phyloP scores from a whole-genome alignment of 2,329 filamentous ascomycete genomes.

The Colletotrichum musae region DNA sequence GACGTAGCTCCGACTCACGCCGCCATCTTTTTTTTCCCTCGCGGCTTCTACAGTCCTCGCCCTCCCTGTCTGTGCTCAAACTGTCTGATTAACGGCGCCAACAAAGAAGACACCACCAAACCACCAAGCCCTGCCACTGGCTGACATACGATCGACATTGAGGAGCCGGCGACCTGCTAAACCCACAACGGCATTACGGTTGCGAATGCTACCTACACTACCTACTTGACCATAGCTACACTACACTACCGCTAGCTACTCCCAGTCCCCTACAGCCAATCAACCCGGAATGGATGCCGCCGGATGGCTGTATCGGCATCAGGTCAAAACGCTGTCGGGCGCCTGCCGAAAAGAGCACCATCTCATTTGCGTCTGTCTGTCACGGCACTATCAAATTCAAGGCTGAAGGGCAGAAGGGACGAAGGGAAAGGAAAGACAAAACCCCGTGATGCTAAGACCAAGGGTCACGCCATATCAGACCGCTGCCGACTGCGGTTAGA shows the following conservation, averaged over 20 bases:
- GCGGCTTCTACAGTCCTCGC: slow-evolving; percentile 12
- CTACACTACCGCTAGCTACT: too few species aligned
- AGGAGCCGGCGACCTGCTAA: slow-evolving; percentile 9
- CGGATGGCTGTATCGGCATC: neutral
- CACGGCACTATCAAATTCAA: neutral
- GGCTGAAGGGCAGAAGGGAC: slow-evolving; percentile 8
- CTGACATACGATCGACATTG: slow-evolving; percentile 33
- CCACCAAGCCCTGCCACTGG: slow-evolving; percentile 18
- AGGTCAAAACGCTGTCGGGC: too few species aligned
- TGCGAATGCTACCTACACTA: neutral
- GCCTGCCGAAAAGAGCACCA: neutral
- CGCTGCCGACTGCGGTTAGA: slow-evolving; percentile 21
- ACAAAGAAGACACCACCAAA: slow-evolving; percentile 2
- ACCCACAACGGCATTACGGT: neutral
- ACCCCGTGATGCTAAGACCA: slow-evolving; percentile 21
- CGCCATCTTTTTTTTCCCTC: slow-evolving; percentile 8
- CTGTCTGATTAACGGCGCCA: slow-evolving; percentile 21
- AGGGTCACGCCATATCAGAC: slow-evolving; percentile 17
- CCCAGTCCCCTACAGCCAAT: too few species aligned
- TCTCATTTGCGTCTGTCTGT: neutral
- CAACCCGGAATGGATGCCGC: slow-evolving; percentile 1
- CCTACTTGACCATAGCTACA: neutral
- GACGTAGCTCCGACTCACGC: slow-evolving; percentile 28
- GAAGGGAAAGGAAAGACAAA: too few species aligned
- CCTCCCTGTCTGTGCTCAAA: slow-evolving; percentile 25